Conservation (phyloP, 108 stramenopile species). For the Nitzschia sp. region DNA sequence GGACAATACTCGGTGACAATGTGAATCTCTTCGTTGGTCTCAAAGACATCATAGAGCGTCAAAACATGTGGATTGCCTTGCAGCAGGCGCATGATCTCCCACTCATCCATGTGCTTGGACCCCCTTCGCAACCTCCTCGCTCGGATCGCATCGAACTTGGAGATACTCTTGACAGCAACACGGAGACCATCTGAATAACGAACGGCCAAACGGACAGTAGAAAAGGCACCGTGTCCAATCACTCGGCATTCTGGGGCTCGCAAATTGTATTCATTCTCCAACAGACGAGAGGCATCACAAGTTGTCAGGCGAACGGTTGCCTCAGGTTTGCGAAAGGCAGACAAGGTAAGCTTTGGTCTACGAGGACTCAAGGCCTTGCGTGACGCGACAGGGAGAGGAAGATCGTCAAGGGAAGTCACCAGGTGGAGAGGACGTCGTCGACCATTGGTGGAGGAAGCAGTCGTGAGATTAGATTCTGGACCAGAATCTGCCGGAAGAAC, state of each 20-base stretch:
- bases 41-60: constrained; percentile 80
- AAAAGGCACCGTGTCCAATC: constrained; percentile 81
- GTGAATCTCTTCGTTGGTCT: constrained; percentile 82
- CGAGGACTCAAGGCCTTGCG: neutral
- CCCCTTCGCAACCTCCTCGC: constrained; percentile 48
- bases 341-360: constrained; percentile 52
- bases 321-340: constrained; percentile 71
- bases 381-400: constrained; percentile 1
- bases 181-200: constrained; percentile 42
- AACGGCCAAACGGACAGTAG: constrained; percentile 65
- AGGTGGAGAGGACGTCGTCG: constrained; percentile 5
- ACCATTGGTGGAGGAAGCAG: too few species aligned
- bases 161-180: constrained; percentile 84
- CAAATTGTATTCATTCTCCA: constrained; percentile 73
- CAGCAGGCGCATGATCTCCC: constrained; percentile 68
- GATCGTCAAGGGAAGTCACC: constrained; percentile 7
- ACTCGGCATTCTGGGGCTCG: constrained; percentile 57
- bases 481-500: too few species aligned
- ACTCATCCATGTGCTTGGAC: constrained; percentile 58
- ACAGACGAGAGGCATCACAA: constrained; percentile 46
- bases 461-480: too few species aligned
- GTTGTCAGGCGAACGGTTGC: constrained; percentile 66
- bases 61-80: constrained; percentile 62
- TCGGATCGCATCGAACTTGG: constrained; percentile 83
- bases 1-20: constrained; percentile 81